Base-by-base conservation (phyloP, 306 rosid species). In the Sophora flavescens region DNA sequence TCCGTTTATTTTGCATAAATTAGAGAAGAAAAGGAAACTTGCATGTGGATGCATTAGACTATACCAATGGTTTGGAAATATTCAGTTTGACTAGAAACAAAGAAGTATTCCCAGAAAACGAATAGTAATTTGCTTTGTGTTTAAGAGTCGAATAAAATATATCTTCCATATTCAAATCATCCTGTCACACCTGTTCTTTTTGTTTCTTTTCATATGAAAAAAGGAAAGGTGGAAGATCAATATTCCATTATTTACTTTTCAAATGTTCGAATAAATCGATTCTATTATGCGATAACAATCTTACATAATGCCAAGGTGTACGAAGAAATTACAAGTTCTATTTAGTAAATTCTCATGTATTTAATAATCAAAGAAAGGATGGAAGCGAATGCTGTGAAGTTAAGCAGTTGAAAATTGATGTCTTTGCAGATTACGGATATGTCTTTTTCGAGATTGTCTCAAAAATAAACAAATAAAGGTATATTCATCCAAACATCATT, bases 101-200 rank as follows among this genome's bases (percentile, higher is more conserved):
- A 68, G 75, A 15, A 76, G 80, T 71, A 35, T 79, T 79, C 82
- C 42, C 52, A 36, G 4, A 69, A 35, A 77, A 67, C 53, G 62
- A 84, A 77, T 56, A 63, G 81, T 77, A 54, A 63, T 63, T 63
- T 82, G 36, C 77, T 78, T 57, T 76, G 18, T 56, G 56, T 62
- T 76, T 42, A 75, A 77, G 75, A 63, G 39, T 82, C 74, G 82
- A 53, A 71, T 12, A 22, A 77, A 64, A 13, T 70, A 63, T 68
- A 67, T 82, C 63, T 63, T 76, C 78, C 78, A 13, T 60, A 61
- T 41, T 61, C 52, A 68, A 81, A 60, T 51, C 16, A 60, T 51
- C 16, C 35, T 14, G 17, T 48, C 52, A 74, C 6, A 15, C 39
- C 16, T 67, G 72, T 75, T 75, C 74, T 81, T 81, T 81, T 69